Evolutionary conservation across 2,329 filamentous ascomycete genomes (phyloP), one percentile per base, ranked within the genome.

Genomic region (Arthrobotrys conoides): DNA sequence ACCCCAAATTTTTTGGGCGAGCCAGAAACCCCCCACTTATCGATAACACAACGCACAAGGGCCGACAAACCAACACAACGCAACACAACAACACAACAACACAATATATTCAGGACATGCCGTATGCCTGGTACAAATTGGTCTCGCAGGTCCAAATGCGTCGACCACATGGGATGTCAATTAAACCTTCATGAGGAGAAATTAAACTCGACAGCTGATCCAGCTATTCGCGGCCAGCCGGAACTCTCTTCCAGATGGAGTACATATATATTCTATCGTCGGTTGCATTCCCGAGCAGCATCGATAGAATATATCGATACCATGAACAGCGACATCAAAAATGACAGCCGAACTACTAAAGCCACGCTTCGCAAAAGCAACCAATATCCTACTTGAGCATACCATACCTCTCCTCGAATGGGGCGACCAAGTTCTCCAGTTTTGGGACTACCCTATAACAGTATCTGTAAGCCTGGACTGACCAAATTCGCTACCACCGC

Each of bases 1-100:
- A 76, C 72, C 72, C 66, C 65, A 70, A 76, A 76, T 48, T 70
- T 76, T 76, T 66, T 53, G 53, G 53, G 33, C 16, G 38, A 49
- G 46, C 36, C 10, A 41, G 46, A 53, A 68, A 41, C 65, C 65
- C 49, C 65, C 48, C 22, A 41, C 66, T 70, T 63, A 70, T 70
- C 66, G 71, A 76, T 70, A 76, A 61, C 66, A 59, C 33, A 57
- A 46, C 27, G 38, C 53, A 59, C 18, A 61, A 48, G 55, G 6
- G 41, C 27, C 27, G 33, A 49, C 57, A 59, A 59, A 59, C 53
- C 44, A 72, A 66, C 53, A 59, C 38, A 6, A 24, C 6, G 30
- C 70, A 73, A 68, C 63, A 44, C 70, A 63, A 41, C 67, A 71
- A 63, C 67, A 53, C 67, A 53, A 30, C 27, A 30, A 30, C 27